Percentiles rank a stretch among this genome's conserved stretches.
phyloP scores from a whole-genome alignment of 495 filamentous ascomycete genomes.

The Penicillium verhagenii region DNA sequence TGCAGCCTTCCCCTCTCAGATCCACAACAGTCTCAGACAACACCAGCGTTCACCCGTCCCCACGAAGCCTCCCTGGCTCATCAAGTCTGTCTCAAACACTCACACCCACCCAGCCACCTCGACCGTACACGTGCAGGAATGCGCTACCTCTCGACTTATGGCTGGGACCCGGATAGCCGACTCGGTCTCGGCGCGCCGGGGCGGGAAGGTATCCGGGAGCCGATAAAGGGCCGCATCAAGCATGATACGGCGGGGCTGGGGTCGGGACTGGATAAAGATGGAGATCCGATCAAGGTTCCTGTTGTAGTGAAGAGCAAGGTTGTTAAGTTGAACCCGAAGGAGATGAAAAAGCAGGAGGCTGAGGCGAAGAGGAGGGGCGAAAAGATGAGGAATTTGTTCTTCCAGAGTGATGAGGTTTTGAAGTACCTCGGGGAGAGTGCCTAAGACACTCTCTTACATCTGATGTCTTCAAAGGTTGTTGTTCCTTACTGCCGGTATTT shows the following conservation, averaged over 20 bases:
- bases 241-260: slow-evolving; percentile 75
- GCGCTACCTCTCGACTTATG: slow-evolving; percentile 69
- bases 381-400: slow-evolving; percentile 64
- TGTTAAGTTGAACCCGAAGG: slow-evolving; percentile 66
- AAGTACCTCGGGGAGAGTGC: slow-evolving; percentile 59
- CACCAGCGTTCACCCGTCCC: slow-evolving; percentile 21
- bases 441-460: not conserved
- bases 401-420: slow-evolving; percentile 66
- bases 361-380: slow-evolving; percentile 63
- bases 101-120: slow-evolving; percentile 79
- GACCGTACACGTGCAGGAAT: slow-evolving; percentile 78
- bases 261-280: slow-evolving; percentile 27
- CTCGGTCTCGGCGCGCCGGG: slow-evolving; percentile 67
- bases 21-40: not conserved
- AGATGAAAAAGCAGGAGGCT: slow-evolving; percentile 57
- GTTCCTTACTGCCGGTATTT: too few relatives aligned
- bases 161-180: slow-evolving; percentile 84
- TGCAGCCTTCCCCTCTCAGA: slow-evolving; percentile 50
- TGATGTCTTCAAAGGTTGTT: not conserved
- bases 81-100: slow-evolving; percentile 76
- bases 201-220: slow-evolving; percentile 69
- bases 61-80: slow-evolving; percentile 79
- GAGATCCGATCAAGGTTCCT: slow-evolving; percentile 18
- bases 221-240: slow-evolving; percentile 72
- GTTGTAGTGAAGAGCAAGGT: slow-evolving; percentile 45